Evolutionary conservation across 1,284 basidiomycete genomes (phyloP).

Genomic region (Apiotrichum siamense): DNA sequence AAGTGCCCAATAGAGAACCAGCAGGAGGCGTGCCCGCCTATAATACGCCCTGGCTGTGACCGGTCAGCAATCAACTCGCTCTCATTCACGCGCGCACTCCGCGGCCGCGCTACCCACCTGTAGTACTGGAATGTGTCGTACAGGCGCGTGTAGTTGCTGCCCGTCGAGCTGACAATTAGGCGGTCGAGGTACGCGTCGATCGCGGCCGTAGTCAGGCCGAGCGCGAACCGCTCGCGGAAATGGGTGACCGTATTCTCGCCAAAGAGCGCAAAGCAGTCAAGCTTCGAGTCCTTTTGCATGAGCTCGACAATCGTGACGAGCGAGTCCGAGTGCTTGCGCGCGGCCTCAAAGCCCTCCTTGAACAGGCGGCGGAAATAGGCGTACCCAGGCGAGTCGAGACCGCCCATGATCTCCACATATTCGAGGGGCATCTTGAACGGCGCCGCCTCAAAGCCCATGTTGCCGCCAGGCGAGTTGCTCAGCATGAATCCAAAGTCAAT

Average conservation of each 20-base stretch:
- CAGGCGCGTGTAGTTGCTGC: conserved; percentile 85
- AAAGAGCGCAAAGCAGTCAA: conserved; percentile 86
- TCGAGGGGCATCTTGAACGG: conserved; percentile 94
- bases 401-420: conserved; percentile 94
- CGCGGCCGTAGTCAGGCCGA: conserved; percentile 76
- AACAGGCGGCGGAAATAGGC: conserved; percentile 81
- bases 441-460: conserved; percentile 96
- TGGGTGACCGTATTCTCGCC: conserved; percentile 84
- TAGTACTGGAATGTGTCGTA: conserved; percentile 68
- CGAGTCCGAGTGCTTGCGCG: conserved; percentile 92
- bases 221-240: conserved; percentile 89
- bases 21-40: background rate
- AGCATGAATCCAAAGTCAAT: conserved; percentile 99
- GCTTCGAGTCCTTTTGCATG: conserved; percentile 92
- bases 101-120: conserved; percentile 5
- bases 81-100: background rate
- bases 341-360: conserved; percentile 86
- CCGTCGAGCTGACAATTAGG: conserved; percentile 77
- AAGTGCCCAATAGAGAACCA: background rate
- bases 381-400: conserved; percentile 69
- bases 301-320: conserved; percentile 93
- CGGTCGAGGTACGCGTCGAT: conserved; percentile 84
- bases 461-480: conserved; percentile 85
- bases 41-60: background rate
- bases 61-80: no score